A percentile compares a stretch with the other conserved stretches of the same genome.
Evolutionary conservation across 306 rosid species (phyloP).

Genomic region (Hippophae rhamnoides): DNA sequence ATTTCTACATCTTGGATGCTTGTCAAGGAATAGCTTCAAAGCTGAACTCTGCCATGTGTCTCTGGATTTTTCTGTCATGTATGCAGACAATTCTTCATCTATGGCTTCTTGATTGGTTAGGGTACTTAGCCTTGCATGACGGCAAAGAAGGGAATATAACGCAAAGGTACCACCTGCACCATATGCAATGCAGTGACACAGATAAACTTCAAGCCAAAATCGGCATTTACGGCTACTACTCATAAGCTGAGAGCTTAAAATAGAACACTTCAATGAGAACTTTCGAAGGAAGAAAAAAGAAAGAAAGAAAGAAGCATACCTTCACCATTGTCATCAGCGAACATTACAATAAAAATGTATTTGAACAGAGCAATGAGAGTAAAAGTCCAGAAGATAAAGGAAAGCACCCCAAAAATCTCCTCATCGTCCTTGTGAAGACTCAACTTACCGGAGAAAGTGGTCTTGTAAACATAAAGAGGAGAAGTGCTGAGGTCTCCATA

Average conservation of each 20-base stretch:
- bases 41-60: slow-evolving; percentile 41
- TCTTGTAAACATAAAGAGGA: slow-evolving; percentile 78
- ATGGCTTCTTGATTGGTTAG: slow-evolving; percentile 53
- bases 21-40: slow-evolving; percentile 40
- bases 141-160: slow-evolving; percentile 65
- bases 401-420: slow-evolving; percentile 67
- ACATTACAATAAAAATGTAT: slow-evolving; percentile 63
- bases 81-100: slow-evolving; percentile 46
- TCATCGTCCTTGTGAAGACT: slow-evolving; percentile 62
- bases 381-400: slow-evolving; percentile 74
- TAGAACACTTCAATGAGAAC: no score
- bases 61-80: slow-evolving; percentile 24
- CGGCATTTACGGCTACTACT: no score
- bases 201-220: slow-evolving; percentile 9
- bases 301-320: slow-evolving; percentile 30
- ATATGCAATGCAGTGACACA: slow-evolving; percentile 16
- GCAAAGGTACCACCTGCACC: slow-evolving; percentile 76
- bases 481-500: slow-evolving; percentile 83
- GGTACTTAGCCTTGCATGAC: slow-evolving; percentile 45
- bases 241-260: no score
- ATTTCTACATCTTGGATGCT: slow-evolving; percentile 41
- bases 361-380: slow-evolving; percentile 70
- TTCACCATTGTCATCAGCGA: slow-evolving; percentile 78
- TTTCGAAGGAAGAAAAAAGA: background rate
- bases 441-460: slow-evolving; percentile 67